phyloP scores from a whole-genome alignment of 345 rosid species.

The Eucalyptus fibrosa region DNA sequence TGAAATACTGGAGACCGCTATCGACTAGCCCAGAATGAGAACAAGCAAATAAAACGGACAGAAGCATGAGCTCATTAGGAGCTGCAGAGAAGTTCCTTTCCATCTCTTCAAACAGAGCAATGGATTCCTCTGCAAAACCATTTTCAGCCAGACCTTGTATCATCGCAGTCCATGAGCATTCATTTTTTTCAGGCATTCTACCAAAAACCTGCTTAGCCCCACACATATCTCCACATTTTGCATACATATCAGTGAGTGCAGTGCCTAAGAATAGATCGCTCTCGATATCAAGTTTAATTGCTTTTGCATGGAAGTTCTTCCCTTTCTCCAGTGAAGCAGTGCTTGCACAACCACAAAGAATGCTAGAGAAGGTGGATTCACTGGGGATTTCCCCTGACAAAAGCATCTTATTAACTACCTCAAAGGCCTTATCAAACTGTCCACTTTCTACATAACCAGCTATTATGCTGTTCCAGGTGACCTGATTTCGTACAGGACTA shows the following conservation, averaged over 20 bases:
- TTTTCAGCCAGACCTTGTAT: slow-evolving; percentile 49
- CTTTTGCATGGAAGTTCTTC: slow-evolving; percentile 41
- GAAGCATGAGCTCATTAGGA: slow-evolving; percentile 32
- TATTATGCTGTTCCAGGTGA: slow-evolving; percentile 37
- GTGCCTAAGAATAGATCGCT: slow-evolving; percentile 31
- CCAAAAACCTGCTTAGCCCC: slow-evolving; percentile 23
- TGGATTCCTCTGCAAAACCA: slow-evolving; percentile 32
- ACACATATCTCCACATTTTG: slow-evolving; percentile 47
- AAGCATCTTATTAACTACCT: slow-evolving; percentile 32
- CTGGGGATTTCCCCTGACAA: slow-evolving; percentile 21
- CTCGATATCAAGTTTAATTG: slow-evolving; percentile 23
- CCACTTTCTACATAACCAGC: slow-evolving; percentile 30
- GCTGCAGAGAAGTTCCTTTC: slow-evolving; percentile 1
- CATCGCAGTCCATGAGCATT: slow-evolving; percentile 38
- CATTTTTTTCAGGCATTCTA: slow-evolving; percentile 25
- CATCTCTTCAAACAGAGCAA: slow-evolving; percentile 34
- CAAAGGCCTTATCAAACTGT: slow-evolving; percentile 26
- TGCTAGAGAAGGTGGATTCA: slow-evolving; percentile 29
- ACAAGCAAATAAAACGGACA: slow-evolving; percentile 46
- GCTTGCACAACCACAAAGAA: slow-evolving; percentile 37
- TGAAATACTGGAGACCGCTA: slow-evolving; percentile 26
- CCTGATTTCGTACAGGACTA: slow-evolving; percentile 17
- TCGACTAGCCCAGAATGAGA: slow-evolving; percentile 39
- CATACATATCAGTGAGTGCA: slow-evolving; percentile 49
- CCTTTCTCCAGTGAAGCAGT: slow-evolving; percentile 35